A percentile compares a stretch with the other conserved stretches of the same genome.
phyloP scores from a whole-genome alignment of 1,284 basidiomycete genomes.

The Gomphus sp. region DNA sequence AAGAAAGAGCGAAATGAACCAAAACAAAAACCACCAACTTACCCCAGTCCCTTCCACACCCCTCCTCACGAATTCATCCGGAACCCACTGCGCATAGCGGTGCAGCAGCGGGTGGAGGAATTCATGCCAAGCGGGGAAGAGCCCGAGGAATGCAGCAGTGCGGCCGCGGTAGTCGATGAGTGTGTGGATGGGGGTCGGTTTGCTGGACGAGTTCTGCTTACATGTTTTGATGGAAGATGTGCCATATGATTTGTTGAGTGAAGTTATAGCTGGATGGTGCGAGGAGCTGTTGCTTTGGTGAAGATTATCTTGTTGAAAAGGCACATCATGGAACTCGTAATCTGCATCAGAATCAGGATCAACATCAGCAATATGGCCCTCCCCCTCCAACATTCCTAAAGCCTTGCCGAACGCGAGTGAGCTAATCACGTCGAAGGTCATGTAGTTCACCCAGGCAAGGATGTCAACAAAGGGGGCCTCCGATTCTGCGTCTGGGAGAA shows the following conservation, averaged over 20 bases:
- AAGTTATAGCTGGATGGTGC: too few species aligned
- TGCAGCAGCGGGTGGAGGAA: slow-evolving; percentile 3
- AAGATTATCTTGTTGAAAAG: slow-evolving; percentile 4
- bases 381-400: slow-evolving; percentile 36
- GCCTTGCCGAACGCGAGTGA: slow-evolving; percentile 33
- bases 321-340: slow-evolving; percentile 18
- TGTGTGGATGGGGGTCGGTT: background rate
- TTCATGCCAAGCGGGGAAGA: slow-evolving; percentile 11
- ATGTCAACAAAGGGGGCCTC: slow-evolving; percentile 15
- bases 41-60: slow-evolving; percentile 16
- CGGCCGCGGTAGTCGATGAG: slow-evolving; percentile 13
- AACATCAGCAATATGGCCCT: background rate
- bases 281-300: too few species aligned
- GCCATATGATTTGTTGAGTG: slow-evolving; percentile 7
- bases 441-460: slow-evolving; percentile 32
- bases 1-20: background rate
- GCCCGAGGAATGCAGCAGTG: slow-evolving; percentile 11
- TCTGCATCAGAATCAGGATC: slow-evolving; percentile 5
- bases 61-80: slow-evolving; percentile 3
- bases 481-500: background rate
- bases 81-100: background rate
- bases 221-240: slow-evolving; percentile 18
- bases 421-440: slow-evolving; percentile 37
- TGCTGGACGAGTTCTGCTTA: slow-evolving; percentile 11
- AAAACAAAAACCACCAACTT: background rate